Evolutionary conservation across 371 early-diverging fungal genomes (phyloP).

Genomic region (Lichtheimia hyalospora): DNA sequence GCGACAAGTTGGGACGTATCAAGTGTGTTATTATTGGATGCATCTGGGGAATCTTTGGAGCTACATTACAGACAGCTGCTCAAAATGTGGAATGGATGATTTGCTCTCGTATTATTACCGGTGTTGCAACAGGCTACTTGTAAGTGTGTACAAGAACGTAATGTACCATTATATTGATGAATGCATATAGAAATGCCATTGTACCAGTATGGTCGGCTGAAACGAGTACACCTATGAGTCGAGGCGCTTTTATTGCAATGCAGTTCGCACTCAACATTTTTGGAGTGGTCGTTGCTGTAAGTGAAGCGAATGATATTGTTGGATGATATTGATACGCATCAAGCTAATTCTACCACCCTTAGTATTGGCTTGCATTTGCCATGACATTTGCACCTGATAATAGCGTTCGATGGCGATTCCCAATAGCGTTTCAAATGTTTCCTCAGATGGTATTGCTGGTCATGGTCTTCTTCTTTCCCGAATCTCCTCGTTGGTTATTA

Average conservation of each 20-base stretch:
- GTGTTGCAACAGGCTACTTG: conserved; percentile 47
- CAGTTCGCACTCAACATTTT: conserved; percentile 45
- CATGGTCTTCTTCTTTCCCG: conserved; percentile 38
- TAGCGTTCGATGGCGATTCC: conserved; percentile 41
- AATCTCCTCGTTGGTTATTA: conserved; percentile 37
- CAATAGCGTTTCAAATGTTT: conserved; percentile 40
- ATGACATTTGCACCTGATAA: conserved; percentile 27
- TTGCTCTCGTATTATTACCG: conserved; percentile 43
- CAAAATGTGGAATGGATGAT: conserved; percentile 31
- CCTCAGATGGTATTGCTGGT: conserved; percentile 29
- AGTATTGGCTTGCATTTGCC: conserved; percentile 46
- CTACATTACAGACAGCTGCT: conserved; percentile 30
- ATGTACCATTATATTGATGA: background rate
- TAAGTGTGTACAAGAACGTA: conserved; percentile 6
- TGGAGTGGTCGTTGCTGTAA: conserved; percentile 41
- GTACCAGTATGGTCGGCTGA: conserved; percentile 52
- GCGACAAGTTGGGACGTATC: conserved; percentile 29
- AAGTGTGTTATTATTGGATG: conserved; percentile 30
- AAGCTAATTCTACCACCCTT: background rate
- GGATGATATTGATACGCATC: background rate
- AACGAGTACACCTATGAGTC: conserved; percentile 35
- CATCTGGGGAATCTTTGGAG: conserved; percentile 26
- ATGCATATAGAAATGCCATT: conserved; percentile 31
- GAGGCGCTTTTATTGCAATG: conserved; percentile 40
- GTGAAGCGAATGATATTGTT: background rate